phyloP scores from a whole-genome alignment of 1,139 yeast genomes.

The Blastobotrys malaysiensis region DNA sequence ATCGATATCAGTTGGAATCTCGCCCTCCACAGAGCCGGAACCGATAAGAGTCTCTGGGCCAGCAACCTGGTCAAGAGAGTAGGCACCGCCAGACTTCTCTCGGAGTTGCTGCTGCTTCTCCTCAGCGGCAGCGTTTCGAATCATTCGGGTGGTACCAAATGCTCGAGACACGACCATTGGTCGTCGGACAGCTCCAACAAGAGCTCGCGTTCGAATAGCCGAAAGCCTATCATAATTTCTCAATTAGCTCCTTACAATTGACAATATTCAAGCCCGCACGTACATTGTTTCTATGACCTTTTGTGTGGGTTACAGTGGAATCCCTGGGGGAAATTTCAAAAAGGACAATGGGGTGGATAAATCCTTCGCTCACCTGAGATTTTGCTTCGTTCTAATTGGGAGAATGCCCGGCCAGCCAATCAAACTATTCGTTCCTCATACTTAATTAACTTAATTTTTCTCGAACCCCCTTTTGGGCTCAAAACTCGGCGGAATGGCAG shows the following conservation, averaged over 20 bases:
- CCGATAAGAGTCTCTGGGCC: conserved; percentile 82
- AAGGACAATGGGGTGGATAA: not conserved
- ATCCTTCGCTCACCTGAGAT: not conserved
- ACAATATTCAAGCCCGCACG: not conserved
- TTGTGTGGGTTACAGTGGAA: not conserved
- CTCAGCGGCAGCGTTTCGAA: conserved; percentile 5
- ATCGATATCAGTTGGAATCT: conserved; percentile 87
- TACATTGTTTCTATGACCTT: not conserved
- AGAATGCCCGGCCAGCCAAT: not conserved
- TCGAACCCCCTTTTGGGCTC: not conserved
- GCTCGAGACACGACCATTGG: conserved; percentile 9
- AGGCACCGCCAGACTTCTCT: conserved; percentile 43
- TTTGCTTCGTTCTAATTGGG: not conserved
- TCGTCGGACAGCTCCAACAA: conserved; percentile 2
- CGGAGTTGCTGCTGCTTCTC: conserved; percentile 7
- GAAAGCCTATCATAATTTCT: not conserved
- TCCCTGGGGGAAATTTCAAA: not conserved
- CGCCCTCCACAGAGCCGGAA: conserved; percentile 78
- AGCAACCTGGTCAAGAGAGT: conserved; percentile 66
- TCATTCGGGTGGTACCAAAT: conserved; percentile 8
- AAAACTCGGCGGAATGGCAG: no score
- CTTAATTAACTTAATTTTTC: not conserved
- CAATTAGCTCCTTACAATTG: not conserved
- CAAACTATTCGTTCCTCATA: not conserved
- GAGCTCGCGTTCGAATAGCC: conserved; percentile 10